phyloP scores from a whole-genome alignment of 192 early-diverging fungal genomes.

The Entomortierella lignicola region DNA sequence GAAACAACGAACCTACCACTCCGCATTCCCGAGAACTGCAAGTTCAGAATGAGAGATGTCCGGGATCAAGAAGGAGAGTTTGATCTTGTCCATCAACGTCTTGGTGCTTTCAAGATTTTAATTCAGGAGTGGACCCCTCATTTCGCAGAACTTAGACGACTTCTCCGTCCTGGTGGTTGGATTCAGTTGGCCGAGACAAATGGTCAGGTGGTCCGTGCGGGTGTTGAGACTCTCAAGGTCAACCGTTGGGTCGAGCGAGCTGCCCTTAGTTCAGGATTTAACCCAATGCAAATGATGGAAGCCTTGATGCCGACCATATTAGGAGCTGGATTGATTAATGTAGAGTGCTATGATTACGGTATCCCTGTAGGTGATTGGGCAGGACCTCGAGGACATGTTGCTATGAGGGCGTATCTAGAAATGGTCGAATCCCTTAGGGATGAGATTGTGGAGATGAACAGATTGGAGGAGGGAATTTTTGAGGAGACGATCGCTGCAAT shows the following conservation, averaged over 20 bases:
- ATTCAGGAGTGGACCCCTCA: slow-evolving; percentile 55
- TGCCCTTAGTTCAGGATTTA: slow-evolving; percentile 39
- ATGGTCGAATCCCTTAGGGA: slow-evolving; percentile 47
- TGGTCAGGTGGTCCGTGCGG: slow-evolving; percentile 33
- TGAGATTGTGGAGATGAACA: slow-evolving; percentile 50
- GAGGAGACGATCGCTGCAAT: slow-evolving; percentile 44
- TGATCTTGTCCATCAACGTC: slow-evolving; percentile 47
- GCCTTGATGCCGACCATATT: slow-evolving; percentile 50
- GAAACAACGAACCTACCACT: slow-evolving; percentile 20
- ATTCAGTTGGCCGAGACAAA: slow-evolving; percentile 49
- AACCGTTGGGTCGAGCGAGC: slow-evolving; percentile 53
- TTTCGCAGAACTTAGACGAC: slow-evolving; percentile 41
- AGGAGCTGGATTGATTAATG: slow-evolving; percentile 51
- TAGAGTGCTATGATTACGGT: slow-evolving; percentile 49
- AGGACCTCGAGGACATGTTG: slow-evolving; percentile 32
- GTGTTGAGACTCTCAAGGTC: slow-evolving; percentile 34
- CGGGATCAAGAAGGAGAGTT: slow-evolving; percentile 50
- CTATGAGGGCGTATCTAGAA: slow-evolving; percentile 44
- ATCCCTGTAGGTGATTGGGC: slow-evolving; percentile 52
- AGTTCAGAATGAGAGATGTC: slow-evolving; percentile 45
- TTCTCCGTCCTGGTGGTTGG: slow-evolving; percentile 46
- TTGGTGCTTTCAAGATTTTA: slow-evolving; percentile 38
- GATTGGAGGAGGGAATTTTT: slow-evolving; percentile 40
- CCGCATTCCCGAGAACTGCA: slow-evolving; percentile 47
- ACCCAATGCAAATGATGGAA: slow-evolving; percentile 45